Evolutionary conservation across 306 rosid genomes (phyloP).

Genomic region (barrel medic (Medicago truncatula)): DNA sequence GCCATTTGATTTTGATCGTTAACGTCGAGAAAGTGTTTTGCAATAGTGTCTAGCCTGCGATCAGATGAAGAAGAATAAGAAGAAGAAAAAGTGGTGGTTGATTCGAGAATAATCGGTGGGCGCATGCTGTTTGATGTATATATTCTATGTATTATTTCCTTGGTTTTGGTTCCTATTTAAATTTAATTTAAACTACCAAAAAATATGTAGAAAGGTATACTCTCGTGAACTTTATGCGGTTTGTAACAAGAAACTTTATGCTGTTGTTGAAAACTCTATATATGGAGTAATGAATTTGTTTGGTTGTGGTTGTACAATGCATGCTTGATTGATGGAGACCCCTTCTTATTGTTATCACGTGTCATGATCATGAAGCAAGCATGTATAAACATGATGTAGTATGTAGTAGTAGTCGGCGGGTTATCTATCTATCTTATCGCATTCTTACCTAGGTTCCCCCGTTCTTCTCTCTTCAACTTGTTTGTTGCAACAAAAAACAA

Average conservation of each 20-base stretch:
- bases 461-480: too few relatives aligned
- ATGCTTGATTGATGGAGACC: background rate
- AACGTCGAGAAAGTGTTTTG: slow-evolving; percentile 51
- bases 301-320: background rate
- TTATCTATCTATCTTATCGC: background rate
- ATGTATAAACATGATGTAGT: background rate
- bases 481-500: too few relatives aligned
- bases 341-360: background rate
- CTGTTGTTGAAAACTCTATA: background rate
- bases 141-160: background rate
- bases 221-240: too few relatives aligned
- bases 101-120: slow-evolving; percentile 58
- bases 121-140: slow-evolving; percentile 56
- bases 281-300: background rate
- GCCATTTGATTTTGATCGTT: slow-evolving; percentile 54
- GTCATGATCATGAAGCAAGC: background rate
- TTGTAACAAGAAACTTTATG: background rate
- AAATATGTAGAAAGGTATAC: too few relatives aligned
- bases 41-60: slow-evolving; percentile 73
- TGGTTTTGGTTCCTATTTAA: background rate
- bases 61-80: slow-evolving; percentile 43
- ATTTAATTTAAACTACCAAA: too few relatives aligned
- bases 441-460: background rate
- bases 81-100: slow-evolving; percentile 5
- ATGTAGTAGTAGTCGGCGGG: background rate